phyloP scores from a whole-genome alignment of 305 asterid species.

The Ilex paraguariensis region DNA sequence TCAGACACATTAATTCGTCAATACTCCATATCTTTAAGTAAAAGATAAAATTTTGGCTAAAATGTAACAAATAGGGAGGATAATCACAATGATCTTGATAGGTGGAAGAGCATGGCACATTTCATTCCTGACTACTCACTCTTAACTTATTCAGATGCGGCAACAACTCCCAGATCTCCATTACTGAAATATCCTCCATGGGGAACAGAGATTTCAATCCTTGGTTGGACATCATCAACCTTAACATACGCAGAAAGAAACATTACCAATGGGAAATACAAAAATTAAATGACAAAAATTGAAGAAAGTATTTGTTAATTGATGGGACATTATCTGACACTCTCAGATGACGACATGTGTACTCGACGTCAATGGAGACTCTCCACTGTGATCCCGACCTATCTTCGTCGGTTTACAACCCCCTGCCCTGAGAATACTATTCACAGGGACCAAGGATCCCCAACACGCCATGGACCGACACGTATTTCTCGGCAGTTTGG shows the following conservation, averaged over 20 bases:
- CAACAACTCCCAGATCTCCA: constrained; percentile 93
- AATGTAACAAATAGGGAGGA: neutral
- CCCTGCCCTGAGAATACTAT: too few species aligned
- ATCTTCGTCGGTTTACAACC: too few species aligned
- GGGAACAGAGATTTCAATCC: constrained; percentile 67
- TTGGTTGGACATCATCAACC: constrained; percentile 66
- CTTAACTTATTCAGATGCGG: constrained; percentile 76
- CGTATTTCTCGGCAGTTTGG: too few species aligned
- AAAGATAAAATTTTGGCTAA: constrained; percentile 2
- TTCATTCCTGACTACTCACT: constrained; percentile 35
- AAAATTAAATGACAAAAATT: too few species aligned
- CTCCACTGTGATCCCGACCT: too few species aligned
- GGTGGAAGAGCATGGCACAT: constrained; percentile 8
- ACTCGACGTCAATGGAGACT: too few species aligned
- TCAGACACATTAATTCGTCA: constrained; percentile 2
- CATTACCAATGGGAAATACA: neutral
- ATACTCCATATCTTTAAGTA: neutral
- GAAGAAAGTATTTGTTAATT: too few species aligned
- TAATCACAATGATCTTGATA: neutral
- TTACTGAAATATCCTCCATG: constrained; percentile 84
- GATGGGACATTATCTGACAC: too few species aligned
- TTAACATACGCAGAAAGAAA: constrained; percentile 21
- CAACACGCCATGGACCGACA: too few species aligned
- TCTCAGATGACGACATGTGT: too few species aligned
- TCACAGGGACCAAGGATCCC: too few species aligned